Evolutionary conservation across 257 asterid species (phyloP).

Genomic region (Scutellaria minor): DNA sequence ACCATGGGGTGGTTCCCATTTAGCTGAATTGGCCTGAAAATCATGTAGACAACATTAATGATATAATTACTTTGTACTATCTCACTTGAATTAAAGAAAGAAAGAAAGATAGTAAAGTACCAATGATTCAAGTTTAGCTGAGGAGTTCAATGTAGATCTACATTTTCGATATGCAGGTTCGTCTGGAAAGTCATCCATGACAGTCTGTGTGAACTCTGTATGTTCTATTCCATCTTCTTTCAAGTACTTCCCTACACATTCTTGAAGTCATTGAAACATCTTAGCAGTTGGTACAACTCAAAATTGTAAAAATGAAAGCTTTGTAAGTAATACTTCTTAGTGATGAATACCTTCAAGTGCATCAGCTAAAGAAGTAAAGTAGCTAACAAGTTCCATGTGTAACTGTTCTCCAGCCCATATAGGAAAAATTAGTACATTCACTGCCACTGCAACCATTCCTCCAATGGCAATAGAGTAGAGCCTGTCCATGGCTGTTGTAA

Average conservation of each 20-base stretch:
- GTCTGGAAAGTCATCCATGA: constrained; percentile 64
- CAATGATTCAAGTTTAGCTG: constrained; percentile 64
- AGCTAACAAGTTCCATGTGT: constrained; percentile 63
- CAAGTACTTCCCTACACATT: constrained; percentile 73
- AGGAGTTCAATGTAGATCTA: constrained; percentile 54
- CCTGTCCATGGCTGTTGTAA: constrained; percentile 63
- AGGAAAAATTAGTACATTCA: constrained; percentile 61
- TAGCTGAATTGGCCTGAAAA: constrained; percentile 67
- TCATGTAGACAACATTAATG: not conserved
- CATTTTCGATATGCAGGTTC: constrained; percentile 74
- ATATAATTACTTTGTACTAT: no score
- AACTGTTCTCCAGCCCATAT: constrained; percentile 82
- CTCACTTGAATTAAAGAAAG: no score
- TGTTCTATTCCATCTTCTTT: constrained; percentile 56
- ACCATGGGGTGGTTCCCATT: constrained; percentile 90
- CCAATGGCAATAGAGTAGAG: constrained; percentile 80
- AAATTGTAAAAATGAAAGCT: not conserved
- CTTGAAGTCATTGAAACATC: constrained; percentile 37
- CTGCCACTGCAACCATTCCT: constrained; percentile 62
- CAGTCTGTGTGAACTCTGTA: constrained; percentile 50
- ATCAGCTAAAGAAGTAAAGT: constrained; percentile 65
- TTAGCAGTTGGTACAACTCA: not conserved
- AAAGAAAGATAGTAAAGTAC: constrained; percentile 38
- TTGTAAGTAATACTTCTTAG: not conserved
- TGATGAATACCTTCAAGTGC: constrained; percentile 62